phyloP scores from a whole-genome alignment of 2,329 filamentous ascomycete species.

The Zymoseptoria crescenta region DNA sequence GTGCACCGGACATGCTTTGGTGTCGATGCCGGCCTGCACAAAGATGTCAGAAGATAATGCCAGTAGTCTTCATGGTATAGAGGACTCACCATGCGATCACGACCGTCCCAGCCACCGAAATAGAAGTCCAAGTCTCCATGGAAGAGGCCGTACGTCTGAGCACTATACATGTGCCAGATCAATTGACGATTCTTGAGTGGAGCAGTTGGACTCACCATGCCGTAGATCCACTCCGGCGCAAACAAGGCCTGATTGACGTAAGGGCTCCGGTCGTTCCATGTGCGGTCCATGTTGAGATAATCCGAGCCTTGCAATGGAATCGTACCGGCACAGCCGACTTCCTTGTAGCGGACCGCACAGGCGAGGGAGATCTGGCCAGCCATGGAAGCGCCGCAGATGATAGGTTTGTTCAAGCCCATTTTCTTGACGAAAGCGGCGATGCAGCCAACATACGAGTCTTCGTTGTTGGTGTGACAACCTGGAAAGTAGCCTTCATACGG shows the following conservation, averaged over 20 bases:
- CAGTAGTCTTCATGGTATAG: no score
- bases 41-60: neutral
- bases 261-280: constrained; percentile 24
- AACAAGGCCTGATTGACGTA: constrained; percentile 43
- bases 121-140: constrained; percentile 47
- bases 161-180: constrained; percentile 22
- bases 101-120: constrained; percentile 44
- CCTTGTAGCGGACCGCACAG: constrained; percentile 40
- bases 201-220: constrained; percentile 42
- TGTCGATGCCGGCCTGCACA: constrained; percentile 36
- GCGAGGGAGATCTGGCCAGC: constrained; percentile 44
- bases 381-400: constrained; percentile 46
- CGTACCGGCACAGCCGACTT: constrained; percentile 40
- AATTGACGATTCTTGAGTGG: constrained; percentile 40
- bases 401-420: constrained; percentile 38
- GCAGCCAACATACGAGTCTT: constrained; percentile 41
- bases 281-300: constrained; percentile 37
- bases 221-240: constrained; percentile 41
- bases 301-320: constrained; percentile 42
- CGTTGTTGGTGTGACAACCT: constrained; percentile 38
- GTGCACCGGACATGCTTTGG: constrained; percentile 43
- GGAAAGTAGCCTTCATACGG: constrained; percentile 33
- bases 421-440: constrained; percentile 40
- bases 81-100: constrained; percentile 31
- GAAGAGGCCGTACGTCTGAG: constrained; percentile 46